phyloP scores from a whole-genome alignment of 768 basidiomycete genomes.

The Tephrocybe sp. region DNA sequence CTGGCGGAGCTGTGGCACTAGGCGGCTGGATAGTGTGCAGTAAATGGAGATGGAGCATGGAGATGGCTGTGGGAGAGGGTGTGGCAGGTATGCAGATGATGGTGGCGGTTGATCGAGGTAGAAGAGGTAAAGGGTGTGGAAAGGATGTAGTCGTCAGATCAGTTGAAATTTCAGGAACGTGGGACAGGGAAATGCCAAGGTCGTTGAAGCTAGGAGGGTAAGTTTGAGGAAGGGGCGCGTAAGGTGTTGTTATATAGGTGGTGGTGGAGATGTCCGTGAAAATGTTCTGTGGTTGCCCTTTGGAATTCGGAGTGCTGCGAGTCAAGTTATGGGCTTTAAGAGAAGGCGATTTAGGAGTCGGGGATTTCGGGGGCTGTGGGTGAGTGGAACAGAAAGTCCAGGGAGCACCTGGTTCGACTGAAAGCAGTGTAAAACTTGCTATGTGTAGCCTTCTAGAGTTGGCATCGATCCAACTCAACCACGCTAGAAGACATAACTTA shows the following conservation, averaged over 20 bases:
- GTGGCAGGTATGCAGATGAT: constrained; percentile 55
- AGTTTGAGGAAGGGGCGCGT: constrained; percentile 40
- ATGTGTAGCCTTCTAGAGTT: constrained; percentile 44
- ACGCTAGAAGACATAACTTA: constrained; percentile 47
- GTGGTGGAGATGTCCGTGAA: constrained; percentile 49
- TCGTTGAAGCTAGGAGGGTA: constrained; percentile 31
- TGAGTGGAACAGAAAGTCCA: constrained; percentile 54
- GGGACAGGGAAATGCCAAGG: constrained; percentile 34
- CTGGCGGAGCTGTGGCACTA: constrained; percentile 21
- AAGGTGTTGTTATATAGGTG: constrained; percentile 50
- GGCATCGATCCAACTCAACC: constrained; percentile 54
- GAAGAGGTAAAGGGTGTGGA: constrained; percentile 40
- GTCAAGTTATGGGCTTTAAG: constrained; percentile 18
- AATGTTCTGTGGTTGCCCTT: constrained; percentile 22
- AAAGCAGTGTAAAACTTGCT: constrained; percentile 60
- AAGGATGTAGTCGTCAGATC: not conserved
- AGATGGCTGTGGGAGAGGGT: constrained; percentile 40
- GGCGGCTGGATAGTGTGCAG: constrained; percentile 45
- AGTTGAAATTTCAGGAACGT: constrained; percentile 32
- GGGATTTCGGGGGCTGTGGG: constrained; percentile 14
- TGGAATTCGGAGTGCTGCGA: constrained; percentile 22
- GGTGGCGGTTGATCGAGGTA: constrained; percentile 57
- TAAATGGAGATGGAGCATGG: constrained; percentile 64
- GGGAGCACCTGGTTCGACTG: constrained; percentile 56
- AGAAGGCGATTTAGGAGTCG: constrained; percentile 23